Conservation (phyloP, 192 early-diverging fungal species). For the Thamnidium elegans region DNA sequence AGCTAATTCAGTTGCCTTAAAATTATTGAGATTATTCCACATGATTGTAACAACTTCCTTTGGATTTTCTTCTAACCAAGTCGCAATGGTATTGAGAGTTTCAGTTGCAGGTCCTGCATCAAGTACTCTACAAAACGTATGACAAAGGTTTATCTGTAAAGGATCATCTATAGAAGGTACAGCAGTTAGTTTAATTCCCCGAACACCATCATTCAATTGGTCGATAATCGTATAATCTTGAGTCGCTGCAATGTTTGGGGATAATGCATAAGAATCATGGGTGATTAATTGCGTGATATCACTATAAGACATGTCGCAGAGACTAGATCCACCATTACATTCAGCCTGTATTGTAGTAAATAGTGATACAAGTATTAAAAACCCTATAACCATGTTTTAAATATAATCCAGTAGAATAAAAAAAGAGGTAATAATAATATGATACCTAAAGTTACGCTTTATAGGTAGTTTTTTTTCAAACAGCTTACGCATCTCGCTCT, state of each 20-base stretch:
- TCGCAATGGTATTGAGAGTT: conserved; percentile 50
- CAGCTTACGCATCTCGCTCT: too few species aligned
- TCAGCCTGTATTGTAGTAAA: background rate
- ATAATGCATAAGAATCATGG: conserved; percentile 68
- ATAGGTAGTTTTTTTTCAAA: too few species aligned
- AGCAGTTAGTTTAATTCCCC: conserved; percentile 68
- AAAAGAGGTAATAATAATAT: too few species aligned
- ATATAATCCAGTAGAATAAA: too few species aligned
- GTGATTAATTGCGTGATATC: conserved; percentile 64
- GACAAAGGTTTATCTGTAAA: conserved; percentile 55
- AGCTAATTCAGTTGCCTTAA: conserved; percentile 44
- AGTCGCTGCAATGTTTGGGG: conserved; percentile 52
- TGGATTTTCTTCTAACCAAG: conserved; percentile 59
- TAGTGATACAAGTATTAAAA: too few species aligned
- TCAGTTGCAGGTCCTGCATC: conserved; percentile 54
- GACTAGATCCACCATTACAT: conserved; percentile 63
- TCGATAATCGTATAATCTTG: conserved; percentile 57
- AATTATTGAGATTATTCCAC: conserved; percentile 60
- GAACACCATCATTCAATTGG: conserved; percentile 71
- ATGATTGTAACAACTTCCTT: conserved; percentile 76
- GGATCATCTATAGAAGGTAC: conserved; percentile 7
- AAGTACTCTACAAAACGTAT: conserved; percentile 53
- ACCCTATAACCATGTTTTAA: too few species aligned
- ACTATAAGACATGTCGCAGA: conserved; percentile 60
- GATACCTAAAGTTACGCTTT: too few species aligned